Evolutionary conservation across 176 grass and related monocot species (phyloP).

Genomic region (Dactylis glomerata): DNA sequence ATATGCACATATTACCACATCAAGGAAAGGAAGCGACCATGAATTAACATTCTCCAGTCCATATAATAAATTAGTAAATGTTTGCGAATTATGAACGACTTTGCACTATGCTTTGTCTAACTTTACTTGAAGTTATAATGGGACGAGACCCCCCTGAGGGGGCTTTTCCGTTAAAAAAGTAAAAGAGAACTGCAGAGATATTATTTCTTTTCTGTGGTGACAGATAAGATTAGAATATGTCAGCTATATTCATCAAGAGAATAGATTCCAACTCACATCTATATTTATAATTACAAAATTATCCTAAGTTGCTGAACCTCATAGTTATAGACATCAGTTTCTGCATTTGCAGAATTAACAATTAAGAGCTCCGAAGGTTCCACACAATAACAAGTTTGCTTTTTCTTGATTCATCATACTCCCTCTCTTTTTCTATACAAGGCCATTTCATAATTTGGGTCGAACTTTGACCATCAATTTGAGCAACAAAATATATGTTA

Average conservation of each 20-base stretch:
- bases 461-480: neutral
- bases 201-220: neutral
- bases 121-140: neutral
- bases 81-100: too few relatives aligned
- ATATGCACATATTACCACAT: too few relatives aligned
- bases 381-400: neutral
- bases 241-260: neutral
- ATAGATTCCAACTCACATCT: neutral
- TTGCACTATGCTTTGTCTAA: neutral
- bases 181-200: neutral
- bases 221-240: neutral
- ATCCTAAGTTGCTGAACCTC: neutral
- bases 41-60: too few relatives aligned
- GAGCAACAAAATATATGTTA: neutral
- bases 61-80: too few relatives aligned
- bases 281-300: neutral
- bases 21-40: too few relatives aligned
- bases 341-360: neutral
- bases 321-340: neutral
- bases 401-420: neutral
- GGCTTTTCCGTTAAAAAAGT: neutral
- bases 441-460: neutral
- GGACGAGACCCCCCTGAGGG: neutral
- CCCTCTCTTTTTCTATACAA: neutral
- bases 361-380: neutral